Percentiles rank a stretch among this genome's conserved stretches.
phyloP scores from a whole-genome alignment of 2,329 filamentous ascomycete genomes.

The Metarhizium sp. region DNA sequence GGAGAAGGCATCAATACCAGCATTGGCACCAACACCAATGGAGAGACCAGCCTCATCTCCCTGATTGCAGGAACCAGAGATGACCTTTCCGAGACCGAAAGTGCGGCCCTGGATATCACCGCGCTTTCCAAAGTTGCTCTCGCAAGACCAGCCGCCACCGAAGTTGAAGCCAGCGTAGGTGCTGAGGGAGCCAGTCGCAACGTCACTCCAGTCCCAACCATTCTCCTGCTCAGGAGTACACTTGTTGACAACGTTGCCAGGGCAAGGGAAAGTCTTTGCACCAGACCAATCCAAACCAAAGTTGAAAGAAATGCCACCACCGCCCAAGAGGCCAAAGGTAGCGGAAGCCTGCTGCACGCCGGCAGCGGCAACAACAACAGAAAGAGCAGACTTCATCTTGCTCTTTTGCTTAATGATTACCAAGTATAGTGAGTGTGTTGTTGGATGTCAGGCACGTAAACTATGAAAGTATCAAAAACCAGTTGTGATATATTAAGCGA shows the following conservation, averaged over 20 bases:
- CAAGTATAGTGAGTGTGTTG: conserved; percentile 8
- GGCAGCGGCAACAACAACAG: conserved; percentile 41
- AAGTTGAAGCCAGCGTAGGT: conserved; percentile 66
- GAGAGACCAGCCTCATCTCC: conserved; percentile 42
- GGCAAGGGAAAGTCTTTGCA: conserved; percentile 50
- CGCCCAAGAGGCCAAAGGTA: conserved; percentile 26
- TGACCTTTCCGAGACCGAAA: conserved; percentile 42
- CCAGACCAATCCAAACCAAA: conserved; percentile 10
- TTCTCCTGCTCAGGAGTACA: conserved; percentile 60
- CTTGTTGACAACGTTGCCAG: conserved; percentile 65
- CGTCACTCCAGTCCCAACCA: conserved; percentile 64
- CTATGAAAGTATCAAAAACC: conserved; percentile 1
- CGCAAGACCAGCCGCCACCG: conserved; percentile 60
- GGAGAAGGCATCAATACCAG: conserved; percentile 50
- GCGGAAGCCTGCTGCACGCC: conserved; percentile 40
- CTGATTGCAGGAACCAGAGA: conserved; percentile 43
- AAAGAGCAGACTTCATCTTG: conserved; percentile 42
- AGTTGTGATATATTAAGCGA: conserved; percentile 19
- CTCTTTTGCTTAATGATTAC: conserved; percentile 7
- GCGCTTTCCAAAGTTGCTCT: conserved; percentile 47
- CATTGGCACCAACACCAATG: conserved; percentile 41
- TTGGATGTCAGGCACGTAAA: not conserved
- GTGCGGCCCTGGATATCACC: conserved; percentile 43
- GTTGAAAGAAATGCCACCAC: not conserved
- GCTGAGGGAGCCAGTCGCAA: conserved; percentile 51